These are phyloP conservation scores for Beauveria brongniartii DNA, from an alignment of 2,329 filamentous ascomycete genomes.

Conservation along the genomic window DNA sequence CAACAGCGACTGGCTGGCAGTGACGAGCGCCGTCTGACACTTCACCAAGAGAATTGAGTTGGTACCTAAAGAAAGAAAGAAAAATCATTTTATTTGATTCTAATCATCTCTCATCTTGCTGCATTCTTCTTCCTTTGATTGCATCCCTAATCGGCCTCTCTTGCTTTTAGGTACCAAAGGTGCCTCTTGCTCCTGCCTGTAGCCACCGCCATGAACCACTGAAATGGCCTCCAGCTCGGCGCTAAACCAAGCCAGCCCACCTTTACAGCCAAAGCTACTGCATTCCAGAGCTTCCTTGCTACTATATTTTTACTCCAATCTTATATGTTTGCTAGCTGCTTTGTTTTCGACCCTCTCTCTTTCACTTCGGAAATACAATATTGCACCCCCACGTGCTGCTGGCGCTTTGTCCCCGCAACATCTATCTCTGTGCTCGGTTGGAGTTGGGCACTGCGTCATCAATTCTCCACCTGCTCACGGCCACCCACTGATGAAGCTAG, in stretches of 20 bases:
- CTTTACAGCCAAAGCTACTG: too few species aligned
- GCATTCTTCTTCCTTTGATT: too few species aligned
- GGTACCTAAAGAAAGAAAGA: too few species aligned
- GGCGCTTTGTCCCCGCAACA: neutral
- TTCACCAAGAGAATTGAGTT: too few species aligned
- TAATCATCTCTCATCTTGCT: too few species aligned
- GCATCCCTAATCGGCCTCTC: too few species aligned
- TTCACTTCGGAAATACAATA: neutral
- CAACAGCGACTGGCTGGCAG: neutral
- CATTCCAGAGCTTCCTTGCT: neutral
- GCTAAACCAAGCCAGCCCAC: neutral
- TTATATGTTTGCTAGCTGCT: neutral
- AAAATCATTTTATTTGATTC: too few species aligned
- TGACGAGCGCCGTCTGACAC: neutral
- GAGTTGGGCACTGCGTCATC: slow-evolving; percentile 7
- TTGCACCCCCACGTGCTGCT: neutral
- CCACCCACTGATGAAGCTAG: neutral
- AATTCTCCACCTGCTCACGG: neutral
- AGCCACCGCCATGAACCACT: slow-evolving; percentile 1
- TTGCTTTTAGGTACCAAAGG: neutral
- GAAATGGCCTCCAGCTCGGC: neutral
- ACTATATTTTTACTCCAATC: neutral
- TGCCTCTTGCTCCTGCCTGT: neutral
- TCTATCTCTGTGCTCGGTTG: neutral
- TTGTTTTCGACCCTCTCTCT: neutral